Base-by-base conservation (phyloP, 164 flowering plant genomes). In the Macadamia integrifolia region DNA sequence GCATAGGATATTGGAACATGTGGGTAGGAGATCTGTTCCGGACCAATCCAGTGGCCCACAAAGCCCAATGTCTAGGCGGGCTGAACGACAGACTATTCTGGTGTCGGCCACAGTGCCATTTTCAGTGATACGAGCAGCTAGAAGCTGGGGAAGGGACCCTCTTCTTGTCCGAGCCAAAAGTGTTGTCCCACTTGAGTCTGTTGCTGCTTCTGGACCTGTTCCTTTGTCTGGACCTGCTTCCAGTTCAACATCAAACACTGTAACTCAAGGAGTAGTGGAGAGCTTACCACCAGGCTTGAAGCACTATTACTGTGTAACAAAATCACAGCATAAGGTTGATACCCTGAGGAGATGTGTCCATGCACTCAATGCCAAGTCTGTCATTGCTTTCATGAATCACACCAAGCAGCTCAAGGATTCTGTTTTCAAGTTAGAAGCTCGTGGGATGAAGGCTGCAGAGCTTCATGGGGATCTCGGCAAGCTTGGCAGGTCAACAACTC, bases 91-190 rank as follows among this genome's bases (percentile, higher is more conserved):
- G 72, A 85, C 85, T 0, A 74, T 94, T 30, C 78, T 94, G 92
- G 99, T 94, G 56, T 94, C 99, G 56, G 97, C 99, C 42, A 92
- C 97, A 0, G 86, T 94, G 23, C 99, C 98, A 18, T 90, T 88
- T 76, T 86, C 98, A 1, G 97, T 94, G 2, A 75, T 90, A 52
- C 78, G 99, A 63, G 99, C 99, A 23, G 97, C 99, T 57, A 80
- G 81, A 72, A 86, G 88, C 73, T 94, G 98, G 98, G 88, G 86
- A 1, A n/a, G 52, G 40, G 91, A 86, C 58, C 96, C 99, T 30
- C 87, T 94, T 72, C 96, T 94, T 64, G 94, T 92, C 46, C 90
- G 83, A 66, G 97, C 98, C 40, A 86, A 89, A 69, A 80, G 74
- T 2, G 84, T 94, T 28, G 60, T 72, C 55, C 81, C 97, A 61